Evolutionary conservation across 371 early-diverging fungal genomes (phyloP), one percentile per base, ranked within the genome.

Genomic region (Mucor indicus): DNA sequence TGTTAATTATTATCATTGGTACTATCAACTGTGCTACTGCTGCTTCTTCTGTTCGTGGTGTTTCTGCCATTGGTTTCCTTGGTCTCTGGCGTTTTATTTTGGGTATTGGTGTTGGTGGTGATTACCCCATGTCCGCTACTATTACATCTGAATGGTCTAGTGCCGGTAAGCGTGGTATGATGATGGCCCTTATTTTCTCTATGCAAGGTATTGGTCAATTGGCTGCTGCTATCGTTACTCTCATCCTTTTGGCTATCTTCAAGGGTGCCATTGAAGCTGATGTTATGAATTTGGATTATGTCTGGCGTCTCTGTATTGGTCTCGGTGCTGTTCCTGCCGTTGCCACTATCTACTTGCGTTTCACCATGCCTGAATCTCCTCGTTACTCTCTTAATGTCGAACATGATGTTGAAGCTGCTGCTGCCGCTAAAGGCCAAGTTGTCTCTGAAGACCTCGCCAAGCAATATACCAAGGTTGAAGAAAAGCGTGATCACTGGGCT

Each of bases 291-390:
- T 65, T 93, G 54, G 94, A 93, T 65, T 83, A 87, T 44, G 91
- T 89, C 49, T 95, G 95, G 95, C 85, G 95, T 55, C 71, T 91
- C 36, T 64, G 81, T 61, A 78, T 90, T 53, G 89, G 84, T 48
- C 75, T 89, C 42, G 92, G 93, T 45, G 81, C 80, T 51, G 64
- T 95, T n/a, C 95, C 95, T n/a, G 90, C 87, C 21, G 49, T 87
- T 16, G 69, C 78, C 22, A 89, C 93, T 8, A 73, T 95, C 48
- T 95, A 93, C 73, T 87, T 86, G 67, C 87, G 95, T 44, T 69
- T 93, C 60, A 92, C 90, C n/a, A 90, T 93, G 66, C 91, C 92
- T 23, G 95, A 95, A 72, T 91, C 95, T 29, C 93, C 95, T 29
- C 87, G 92, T 48, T 93, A 85, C 60, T 79, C 88, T 19, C 79